A percentile compares a stretch with the other conserved stretches of the same genome.
phyloP scores from a whole-genome alignment of 2,329 filamentous ascomycete species.

The Gremmenia infestans region DNA sequence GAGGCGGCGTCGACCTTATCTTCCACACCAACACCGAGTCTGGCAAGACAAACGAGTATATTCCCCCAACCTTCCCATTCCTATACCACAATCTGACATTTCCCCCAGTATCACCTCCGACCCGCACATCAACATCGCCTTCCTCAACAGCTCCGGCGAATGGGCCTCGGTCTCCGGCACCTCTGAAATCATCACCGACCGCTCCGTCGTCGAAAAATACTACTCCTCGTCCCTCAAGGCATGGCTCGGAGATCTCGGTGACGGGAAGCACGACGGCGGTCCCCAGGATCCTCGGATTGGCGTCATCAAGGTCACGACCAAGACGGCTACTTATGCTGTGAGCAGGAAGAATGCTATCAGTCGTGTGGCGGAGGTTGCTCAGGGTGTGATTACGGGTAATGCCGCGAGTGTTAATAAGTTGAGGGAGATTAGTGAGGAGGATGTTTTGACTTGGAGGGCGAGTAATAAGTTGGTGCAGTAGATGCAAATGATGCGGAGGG shows the following conservation, averaged over 20 bases:
- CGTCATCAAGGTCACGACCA: constrained; percentile 70
- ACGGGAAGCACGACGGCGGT: constrained; percentile 77
- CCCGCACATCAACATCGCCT: constrained; percentile 73
- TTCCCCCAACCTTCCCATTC: neutral
- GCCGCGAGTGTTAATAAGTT: constrained; percentile 69
- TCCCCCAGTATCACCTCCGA: constrained; percentile 51
- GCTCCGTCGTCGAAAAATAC: constrained; percentile 63
- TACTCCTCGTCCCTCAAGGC: constrained; percentile 72
- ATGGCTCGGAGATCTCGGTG: constrained; percentile 81
- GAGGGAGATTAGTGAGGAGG: constrained; percentile 63
- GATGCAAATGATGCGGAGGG: neutral
- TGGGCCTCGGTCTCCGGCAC: constrained; percentile 84
- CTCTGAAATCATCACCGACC: constrained; percentile 65
- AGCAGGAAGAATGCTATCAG: constrained; percentile 58
- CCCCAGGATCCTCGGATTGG: constrained; percentile 77
- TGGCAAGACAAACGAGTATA: constrained; percentile 71
- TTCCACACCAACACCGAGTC: constrained; percentile 92
- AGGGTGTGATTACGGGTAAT: constrained; percentile 69
- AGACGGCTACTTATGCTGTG: constrained; percentile 68
- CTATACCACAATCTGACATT: neutral
- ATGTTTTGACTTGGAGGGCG: constrained; percentile 57
- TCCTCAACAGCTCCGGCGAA: constrained; percentile 69
- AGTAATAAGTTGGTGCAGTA: constrained; percentile 31
- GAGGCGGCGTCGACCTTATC: constrained; percentile 72
- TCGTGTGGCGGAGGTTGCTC: constrained; percentile 65